Evolutionary conservation across 306 rosid genomes (phyloP).

Genomic region (Lathyrus sativus): DNA sequence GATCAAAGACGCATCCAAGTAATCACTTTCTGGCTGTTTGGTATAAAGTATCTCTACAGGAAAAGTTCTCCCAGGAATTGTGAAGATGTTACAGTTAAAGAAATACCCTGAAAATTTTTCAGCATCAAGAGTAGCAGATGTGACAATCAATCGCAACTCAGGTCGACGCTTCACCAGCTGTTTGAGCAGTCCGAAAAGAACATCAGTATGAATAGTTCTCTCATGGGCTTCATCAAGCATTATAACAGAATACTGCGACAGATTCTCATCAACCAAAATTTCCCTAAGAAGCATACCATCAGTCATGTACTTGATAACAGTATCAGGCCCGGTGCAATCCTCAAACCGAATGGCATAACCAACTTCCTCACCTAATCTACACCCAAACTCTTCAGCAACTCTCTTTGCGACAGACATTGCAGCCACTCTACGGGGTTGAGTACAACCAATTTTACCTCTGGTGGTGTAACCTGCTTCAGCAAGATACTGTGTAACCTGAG

Average conservation of each 20-base stretch:
- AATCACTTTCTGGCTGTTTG: conserved; percentile 86
- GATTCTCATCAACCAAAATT: conserved; percentile 69
- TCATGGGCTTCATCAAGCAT: conserved; percentile 98
- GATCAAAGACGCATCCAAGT: conserved; percentile 72
- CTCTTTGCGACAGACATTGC: conserved; percentile 90
- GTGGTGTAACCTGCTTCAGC: conserved; percentile 85
- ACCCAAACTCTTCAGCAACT: conserved; percentile 91
- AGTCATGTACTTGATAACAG: conserved; percentile 89
- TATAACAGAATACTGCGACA: conserved; percentile 76
- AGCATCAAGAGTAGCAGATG: conserved; percentile 89
- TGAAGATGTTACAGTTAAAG: conserved; percentile 73
- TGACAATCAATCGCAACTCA: conserved; percentile 76
- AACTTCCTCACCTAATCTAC: conserved; percentile 86
- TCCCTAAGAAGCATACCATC: conserved; percentile 90
- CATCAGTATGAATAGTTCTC: conserved; percentile 80
- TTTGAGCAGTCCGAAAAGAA: conserved; percentile 84
- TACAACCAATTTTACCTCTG: conserved; percentile 81
- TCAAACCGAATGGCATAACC: conserved; percentile 90
- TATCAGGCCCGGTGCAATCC: conserved; percentile 83
- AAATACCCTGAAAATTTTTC: conserved; percentile 88
- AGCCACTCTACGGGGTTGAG: conserved; percentile 94
- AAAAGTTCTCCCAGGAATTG: conserved; percentile 85
- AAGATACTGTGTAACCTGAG: conserved; percentile 92
- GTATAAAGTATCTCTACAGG: conserved; percentile 82
- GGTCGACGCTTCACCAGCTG: conserved; percentile 76